phyloP scores from a whole-genome alignment of 2,329 filamentous ascomycete genomes.

The Pseudogymnoascus sp. region DNA sequence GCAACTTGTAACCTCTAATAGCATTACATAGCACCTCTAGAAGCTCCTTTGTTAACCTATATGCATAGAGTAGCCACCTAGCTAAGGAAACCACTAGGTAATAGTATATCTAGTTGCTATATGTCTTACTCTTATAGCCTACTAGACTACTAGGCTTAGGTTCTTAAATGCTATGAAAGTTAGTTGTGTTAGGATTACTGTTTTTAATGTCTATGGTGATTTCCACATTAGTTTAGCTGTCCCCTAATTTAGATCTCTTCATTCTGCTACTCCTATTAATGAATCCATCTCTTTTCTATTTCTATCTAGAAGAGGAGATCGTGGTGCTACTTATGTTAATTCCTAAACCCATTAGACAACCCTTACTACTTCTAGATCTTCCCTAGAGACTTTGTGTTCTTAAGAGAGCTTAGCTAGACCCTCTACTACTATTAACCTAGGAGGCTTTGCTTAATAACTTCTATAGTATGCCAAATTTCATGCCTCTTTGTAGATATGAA shows the following conservation, averaged over 20 bases:
- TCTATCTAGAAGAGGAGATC: slow-evolving; percentile 7
- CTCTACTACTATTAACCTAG: slow-evolving; percentile 17
- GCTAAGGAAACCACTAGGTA: slow-evolving; percentile 28
- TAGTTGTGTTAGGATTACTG: background rate
- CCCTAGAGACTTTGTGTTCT: slow-evolving; percentile 10
- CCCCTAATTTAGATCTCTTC: slow-evolving; percentile 19
- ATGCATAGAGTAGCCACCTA: slow-evolving; percentile 25
- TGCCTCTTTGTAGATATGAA: slow-evolving; percentile 19
- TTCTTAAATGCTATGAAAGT: slow-evolving; percentile 20
- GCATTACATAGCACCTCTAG: slow-evolving; percentile 30
- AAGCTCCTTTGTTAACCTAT: slow-evolving; percentile 27
- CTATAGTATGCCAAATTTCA: slow-evolving; percentile 21
- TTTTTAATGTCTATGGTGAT: background rate
- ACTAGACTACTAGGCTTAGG: slow-evolving; percentile 18
- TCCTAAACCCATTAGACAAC: slow-evolving; percentile 4
- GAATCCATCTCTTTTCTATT: slow-evolving; percentile 19
- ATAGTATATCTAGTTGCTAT: slow-evolving; percentile 26
- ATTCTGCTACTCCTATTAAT: slow-evolving; percentile 12
- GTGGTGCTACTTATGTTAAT: slow-evolving; percentile 5
- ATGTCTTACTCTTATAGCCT: slow-evolving; percentile 18
- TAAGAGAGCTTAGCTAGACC: slow-evolving; percentile 16
- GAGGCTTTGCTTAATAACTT: slow-evolving; percentile 18
- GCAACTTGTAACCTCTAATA: slow-evolving; percentile 31
- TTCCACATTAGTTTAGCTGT: background rate
- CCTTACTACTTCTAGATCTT: background rate